These are phyloP conservation scores for Lentinula boryana DNA, from an alignment of 768 basidiomycete genomes.

Conservation along the genomic window DNA sequence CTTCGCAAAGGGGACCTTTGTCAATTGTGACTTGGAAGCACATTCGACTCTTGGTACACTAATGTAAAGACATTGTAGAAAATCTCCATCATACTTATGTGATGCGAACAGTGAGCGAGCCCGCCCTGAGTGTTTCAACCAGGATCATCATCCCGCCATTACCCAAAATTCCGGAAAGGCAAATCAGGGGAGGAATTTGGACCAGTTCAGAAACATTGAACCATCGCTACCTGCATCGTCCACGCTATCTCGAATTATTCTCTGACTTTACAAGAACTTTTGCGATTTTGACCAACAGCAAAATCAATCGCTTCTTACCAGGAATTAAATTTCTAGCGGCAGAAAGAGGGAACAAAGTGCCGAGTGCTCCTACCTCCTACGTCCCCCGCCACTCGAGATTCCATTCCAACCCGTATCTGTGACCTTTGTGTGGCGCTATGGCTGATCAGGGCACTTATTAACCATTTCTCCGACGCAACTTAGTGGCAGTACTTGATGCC, in stretches of 20 bases:
- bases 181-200: not conserved
- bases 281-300: not conserved
- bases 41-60: not conserved
- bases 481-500: too few species aligned
- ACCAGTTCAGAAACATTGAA: not conserved
- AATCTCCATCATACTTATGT: not conserved
- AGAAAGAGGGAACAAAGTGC: too few species aligned
- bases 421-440: not conserved
- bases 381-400: not conserved
- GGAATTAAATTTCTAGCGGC: too few species aligned
- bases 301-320: too few species aligned
- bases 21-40: not conserved
- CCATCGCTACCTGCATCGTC: not conserved
- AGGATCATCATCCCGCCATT: not conserved
- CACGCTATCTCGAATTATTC: not conserved
- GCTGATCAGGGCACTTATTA: not conserved
- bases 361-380: too few species aligned
- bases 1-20: too few species aligned
- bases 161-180: not conserved
- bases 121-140: not conserved
- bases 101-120: not conserved
- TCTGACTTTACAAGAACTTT: not conserved
- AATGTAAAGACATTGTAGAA: not conserved
- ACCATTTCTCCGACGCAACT: not conserved
- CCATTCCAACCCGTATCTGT: not conserved